Conservation (phyloP, 306 rosid genomes). For the Casuarina glauca region DNA sequence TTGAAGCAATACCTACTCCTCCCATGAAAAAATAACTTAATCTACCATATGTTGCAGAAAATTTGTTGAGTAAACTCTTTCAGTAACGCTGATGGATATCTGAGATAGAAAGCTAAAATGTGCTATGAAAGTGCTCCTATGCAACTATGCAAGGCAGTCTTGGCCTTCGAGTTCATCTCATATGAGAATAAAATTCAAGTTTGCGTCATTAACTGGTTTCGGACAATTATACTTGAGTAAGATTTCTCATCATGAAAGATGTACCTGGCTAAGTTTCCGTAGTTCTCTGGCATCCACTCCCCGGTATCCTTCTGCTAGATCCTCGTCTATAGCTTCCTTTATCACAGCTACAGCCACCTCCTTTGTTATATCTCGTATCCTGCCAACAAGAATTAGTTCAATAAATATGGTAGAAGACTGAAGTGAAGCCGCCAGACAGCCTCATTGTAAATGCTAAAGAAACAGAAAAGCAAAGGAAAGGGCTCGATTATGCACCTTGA, state of each 20-base stretch:
- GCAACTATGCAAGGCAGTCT: background rate
- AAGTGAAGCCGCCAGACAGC: constrained; percentile 5
- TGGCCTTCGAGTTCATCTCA: background rate
- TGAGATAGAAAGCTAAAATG: background rate
- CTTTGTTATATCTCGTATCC: constrained; percentile 94
- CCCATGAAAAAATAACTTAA: background rate
- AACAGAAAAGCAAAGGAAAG: constrained; percentile 6
- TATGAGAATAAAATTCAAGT: background rate
- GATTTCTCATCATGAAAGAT: constrained; percentile 1
- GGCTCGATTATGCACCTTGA: constrained; percentile 55
- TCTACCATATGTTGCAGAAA: background rate
- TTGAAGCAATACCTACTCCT: background rate
- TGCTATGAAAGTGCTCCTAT: background rate
- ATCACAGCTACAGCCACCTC: constrained; percentile 90
- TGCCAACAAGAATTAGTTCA: constrained; percentile 42
- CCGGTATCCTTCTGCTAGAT: constrained; percentile 86
- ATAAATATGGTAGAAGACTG: constrained; percentile 24
- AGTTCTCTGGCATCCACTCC: constrained; percentile 86
- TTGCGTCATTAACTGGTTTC: background rate
- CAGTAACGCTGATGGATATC: background rate
- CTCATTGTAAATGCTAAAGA: background rate
- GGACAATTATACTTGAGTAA: background rate
- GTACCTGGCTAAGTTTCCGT: constrained; percentile 65
- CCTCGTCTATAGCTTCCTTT: constrained; percentile 86
- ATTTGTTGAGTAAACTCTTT: background rate